Base-by-base conservation (phyloP, 371 early-diverging fungal genomes). In the Apophysomyces sp. region DNA sequence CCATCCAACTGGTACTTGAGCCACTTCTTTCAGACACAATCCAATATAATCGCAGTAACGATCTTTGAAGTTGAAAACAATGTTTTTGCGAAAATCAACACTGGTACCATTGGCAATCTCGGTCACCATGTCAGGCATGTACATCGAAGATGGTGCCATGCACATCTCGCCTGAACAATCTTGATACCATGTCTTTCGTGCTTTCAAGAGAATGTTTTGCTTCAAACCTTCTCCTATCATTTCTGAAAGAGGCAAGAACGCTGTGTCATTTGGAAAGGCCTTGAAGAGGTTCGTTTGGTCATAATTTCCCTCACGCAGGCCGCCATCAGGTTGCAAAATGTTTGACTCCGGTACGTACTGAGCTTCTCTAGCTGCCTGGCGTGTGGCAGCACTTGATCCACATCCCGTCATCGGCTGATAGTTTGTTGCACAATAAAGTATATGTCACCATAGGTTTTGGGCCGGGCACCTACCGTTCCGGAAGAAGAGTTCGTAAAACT, bases 131-230 rank as follows among this genome's bases (percentile, higher is more conserved):
- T 40, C 41, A 15, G 13, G 13, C 41, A 4, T 40, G 16, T 40
- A 40, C 41, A 40, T 40, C 41, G 40, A n/a, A 40, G 41, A 13
- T 16, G 41, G 41, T 40, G 41, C 41, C 16, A 3, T 40, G 41
- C 41, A 40, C 41, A 40, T 40, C 41, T 4, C 41, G 41, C 13
- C 16, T n/a, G 2, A 16, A 16, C 41, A 40, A 2, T 40, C 41
- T 34, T 41, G 7, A 44, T 41, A 58, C 58, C 58, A 58, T 27
- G 9, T 21, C 18, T 58, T 58, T 7, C 58, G 16, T 26, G 58
- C 44, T 16, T 28, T 13, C 58, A 58, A n/a, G 2, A 58, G 31
- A 12, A 58, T n/a, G 44, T 58, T 58, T n/a, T 29, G 28, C 28
- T 28, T 9, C 24, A 58, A 13, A 24, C 2, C 2, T 7, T 32